phyloP scores from a whole-genome alignment of 345 rosid genomes.

The Salix koriyanagi region DNA sequence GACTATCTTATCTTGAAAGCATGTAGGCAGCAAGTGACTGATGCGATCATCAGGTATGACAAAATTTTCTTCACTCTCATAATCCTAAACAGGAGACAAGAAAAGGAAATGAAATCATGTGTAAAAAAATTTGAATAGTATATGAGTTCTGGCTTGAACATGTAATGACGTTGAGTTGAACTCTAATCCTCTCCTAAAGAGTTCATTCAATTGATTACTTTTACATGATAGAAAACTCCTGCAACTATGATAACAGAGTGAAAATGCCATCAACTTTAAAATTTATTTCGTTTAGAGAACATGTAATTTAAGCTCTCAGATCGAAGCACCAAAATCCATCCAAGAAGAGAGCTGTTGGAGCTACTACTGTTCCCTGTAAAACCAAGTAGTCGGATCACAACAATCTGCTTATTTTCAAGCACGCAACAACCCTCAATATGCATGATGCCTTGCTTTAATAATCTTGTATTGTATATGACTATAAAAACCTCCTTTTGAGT shows the following conservation, averaged over 20 bases:
- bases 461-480: too few species aligned
- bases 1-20: conserved; percentile 87
- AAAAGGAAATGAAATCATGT: neutral
- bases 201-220: neutral
- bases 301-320: neutral
- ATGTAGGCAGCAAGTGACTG: conserved; percentile 81
- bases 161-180: neutral
- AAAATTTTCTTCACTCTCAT: conserved; percentile 72
- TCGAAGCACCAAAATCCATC: neutral
- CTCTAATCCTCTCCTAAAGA: neutral
- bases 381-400: too few species aligned
- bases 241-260: neutral
- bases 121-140: too few species aligned
- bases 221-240: neutral
- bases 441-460: neutral
- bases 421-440: neutral
- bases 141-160: neutral
- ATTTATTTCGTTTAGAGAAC: too few species aligned
- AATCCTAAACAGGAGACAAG: conserved; percentile 51
- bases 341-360: neutral
- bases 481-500: neutral
- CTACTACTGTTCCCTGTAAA: too few species aligned
- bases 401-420: too few species aligned
- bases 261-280: neutral
- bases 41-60: conserved; percentile 61